Base-by-base conservation (phyloP, 2,329 filamentous ascomycete species). In the Zymoseptoria pseudotritici region DNA sequence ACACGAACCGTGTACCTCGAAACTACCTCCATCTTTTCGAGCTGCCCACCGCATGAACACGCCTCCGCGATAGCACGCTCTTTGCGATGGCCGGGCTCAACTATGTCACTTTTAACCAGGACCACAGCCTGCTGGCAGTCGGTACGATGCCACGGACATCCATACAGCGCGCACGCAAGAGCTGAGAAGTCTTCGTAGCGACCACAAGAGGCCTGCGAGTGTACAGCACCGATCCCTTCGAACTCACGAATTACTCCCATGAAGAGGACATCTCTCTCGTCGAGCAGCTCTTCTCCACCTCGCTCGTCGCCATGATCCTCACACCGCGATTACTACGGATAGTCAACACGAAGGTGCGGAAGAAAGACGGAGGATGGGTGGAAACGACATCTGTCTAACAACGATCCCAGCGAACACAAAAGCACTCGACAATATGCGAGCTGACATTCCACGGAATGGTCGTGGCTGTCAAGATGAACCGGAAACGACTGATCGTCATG, bases 101-200 rank as follows among this genome's bases (percentile, higher is more conserved):
- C 77, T 99, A 96, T 78, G 91, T 99, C 70, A 97, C 93, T 50
- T 99, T 97, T 78, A 99, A 99, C 77, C 94, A 99, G 81, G 94
- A 99, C 80, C 91, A 96, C 80, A 96, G 90, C 82, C 93, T 93
- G 76, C 83, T 99, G 66, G 93, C 93, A 79, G 92, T 99, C 69
- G 93, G 91, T 91, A 80, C 72, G 87, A 36, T 53, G 58, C 54
- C 21, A 24, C 49, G 22, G 36, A 17, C n/a, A 50, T 46, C 56
- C 54, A 50, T 54, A 50, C 60, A 54, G 55, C 57, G 56, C 22
- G 10, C 26, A 46, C 22, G 49, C 36, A 55, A 24, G 59, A 49
- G 26, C 61, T 63, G 58, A 59, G 55, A 26, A 19, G 50, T 50
- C 20, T 29, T 58, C 50, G 56, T 63, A 94, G 91, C 91, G 63